Conservation (phyloP, 2,329 filamentous ascomycete species). For the Venturia pyrina region DNA sequence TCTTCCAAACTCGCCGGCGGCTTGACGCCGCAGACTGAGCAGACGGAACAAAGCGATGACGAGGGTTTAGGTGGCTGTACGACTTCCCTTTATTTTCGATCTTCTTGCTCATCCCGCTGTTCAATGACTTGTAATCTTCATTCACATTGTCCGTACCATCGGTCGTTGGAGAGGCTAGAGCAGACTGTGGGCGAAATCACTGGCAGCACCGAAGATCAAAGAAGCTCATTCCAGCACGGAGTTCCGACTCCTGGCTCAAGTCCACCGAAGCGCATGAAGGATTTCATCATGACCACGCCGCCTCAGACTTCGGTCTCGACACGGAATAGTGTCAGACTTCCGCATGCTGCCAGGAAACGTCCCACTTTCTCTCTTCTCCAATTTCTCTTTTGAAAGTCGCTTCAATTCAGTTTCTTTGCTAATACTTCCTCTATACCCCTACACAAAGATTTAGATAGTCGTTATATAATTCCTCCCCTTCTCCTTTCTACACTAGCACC, state of each 20-base stretch:
- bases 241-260: not conserved
- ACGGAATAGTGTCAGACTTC: not conserved
- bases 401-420: not conserved
- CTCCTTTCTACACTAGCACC: not conserved
- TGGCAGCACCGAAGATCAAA: not conserved
- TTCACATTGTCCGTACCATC: not conserved
- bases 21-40: constrained; percentile 54
- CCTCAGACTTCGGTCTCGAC: constrained; percentile 16
- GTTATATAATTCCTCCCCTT: not conserved
- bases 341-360: not conserved
- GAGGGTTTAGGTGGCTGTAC: constrained; percentile 90
- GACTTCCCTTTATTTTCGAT: constrained; percentile 23
- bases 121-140: not conserved
- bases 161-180: not conserved
- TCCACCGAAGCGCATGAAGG: constrained; percentile 9
- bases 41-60: constrained; percentile 56
- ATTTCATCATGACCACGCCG: constrained; percentile 17
- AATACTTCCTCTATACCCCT: not conserved
- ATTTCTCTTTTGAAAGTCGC: not conserved
- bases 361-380: not conserved
- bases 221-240: not conserved
- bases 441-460: not conserved
- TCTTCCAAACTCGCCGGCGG: constrained; percentile 37
- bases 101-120: not conserved
- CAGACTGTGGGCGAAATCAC: not conserved